Evolutionary conservation across 2,329 filamentous ascomycete genomes (phyloP), one percentile per base, ranked within the genome.

Genomic region (Botrytis deweyae): DNA sequence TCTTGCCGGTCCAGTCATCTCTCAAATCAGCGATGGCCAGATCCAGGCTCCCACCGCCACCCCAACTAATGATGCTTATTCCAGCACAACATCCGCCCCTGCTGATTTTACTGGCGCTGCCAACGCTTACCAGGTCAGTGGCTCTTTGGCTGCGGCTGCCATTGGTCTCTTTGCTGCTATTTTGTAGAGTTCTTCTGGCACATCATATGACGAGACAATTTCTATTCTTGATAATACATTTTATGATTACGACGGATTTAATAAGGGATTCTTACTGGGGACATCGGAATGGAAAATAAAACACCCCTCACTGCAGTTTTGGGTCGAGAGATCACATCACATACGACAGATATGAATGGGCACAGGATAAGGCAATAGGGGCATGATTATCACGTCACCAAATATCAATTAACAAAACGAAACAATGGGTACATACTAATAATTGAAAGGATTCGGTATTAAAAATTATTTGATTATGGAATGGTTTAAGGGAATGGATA

Each of bases 1-100:
- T 38, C 29, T 49, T 63, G 22, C 55, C 4, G 42, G 20, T 64
- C 20, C 68, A 70, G 55, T 46, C 29, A 46, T 80, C 46, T 76
- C 75, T 59, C 80, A 82, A 69, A 79, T 80, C 68, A 44, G 74
- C 18, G 81, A 82, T 74, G 81, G 81, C 33, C 81, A 83, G 72
- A 74, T 80, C 38, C 80, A 81, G 72, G 76, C 76, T 40, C 58
- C 76, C 73, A 71, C 73, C 8, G 42, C 52, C 73, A 71, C 73
- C 20, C 22, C 52, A 36, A 68, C 68, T 29, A 49, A 44, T 20
- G 4, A 2, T 33, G 58, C 18, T 25, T 22, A 36, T 40, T n/a
- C 62, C 9, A 72, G 42, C 38, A 38, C 33, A 33, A 72, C 70
- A 46, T 38, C 46, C 36, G 25, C 62, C 22, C 59, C 46, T 22